Evolutionary conservation across 331 rosid species (phyloP).

Genomic region (Acacia pycnantha): DNA sequence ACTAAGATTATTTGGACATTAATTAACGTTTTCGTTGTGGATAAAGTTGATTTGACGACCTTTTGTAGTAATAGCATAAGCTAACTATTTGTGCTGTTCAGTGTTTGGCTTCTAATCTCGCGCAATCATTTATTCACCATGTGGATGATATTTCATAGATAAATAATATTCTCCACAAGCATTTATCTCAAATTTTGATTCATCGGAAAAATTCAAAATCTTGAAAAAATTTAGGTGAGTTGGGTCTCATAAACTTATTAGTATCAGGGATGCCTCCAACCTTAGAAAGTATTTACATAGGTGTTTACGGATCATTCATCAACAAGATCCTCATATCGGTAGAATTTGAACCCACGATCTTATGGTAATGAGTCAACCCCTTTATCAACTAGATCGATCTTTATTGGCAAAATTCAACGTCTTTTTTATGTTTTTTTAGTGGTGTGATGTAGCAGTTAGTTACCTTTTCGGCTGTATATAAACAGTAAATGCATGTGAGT

Average conservation of each 20-base stretch:
- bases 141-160: neutral
- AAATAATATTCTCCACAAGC: neutral
- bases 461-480: neutral
- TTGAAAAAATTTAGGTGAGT: neutral
- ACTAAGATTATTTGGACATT: no score
- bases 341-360: no score
- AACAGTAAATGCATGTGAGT: neutral
- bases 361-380: no score
- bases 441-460: neutral
- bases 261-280: accelerated
- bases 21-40: neutral
- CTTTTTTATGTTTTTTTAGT: neutral
- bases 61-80: no score
- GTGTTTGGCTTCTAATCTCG: neutral
- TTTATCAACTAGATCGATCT: no score
- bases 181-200: neutral
- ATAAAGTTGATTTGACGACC: neutral
- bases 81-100: neutral
- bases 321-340: accelerated
- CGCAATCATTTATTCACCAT: neutral
- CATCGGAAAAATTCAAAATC: neutral
- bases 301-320: accelerated
- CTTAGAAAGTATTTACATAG: accelerated
- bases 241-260: no score
- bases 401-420: neutral